Conservation (phyloP, 495 filamentous ascomycete species). For the Hyphodiscus hymeniophilus region DNA sequence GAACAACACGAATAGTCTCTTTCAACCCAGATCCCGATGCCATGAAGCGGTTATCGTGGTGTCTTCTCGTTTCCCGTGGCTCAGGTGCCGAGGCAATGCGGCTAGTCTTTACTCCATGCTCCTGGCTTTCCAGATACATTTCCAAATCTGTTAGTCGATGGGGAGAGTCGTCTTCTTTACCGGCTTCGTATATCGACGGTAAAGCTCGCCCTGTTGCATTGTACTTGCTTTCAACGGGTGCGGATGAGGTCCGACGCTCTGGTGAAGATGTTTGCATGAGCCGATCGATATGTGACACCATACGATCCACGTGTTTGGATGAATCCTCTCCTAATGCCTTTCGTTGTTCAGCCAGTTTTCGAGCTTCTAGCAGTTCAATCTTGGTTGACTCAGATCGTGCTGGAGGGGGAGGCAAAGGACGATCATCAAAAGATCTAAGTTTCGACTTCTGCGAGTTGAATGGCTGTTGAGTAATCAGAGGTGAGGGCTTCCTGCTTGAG, state of each 20-base stretch:
- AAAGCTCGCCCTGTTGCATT: conserved; percentile 31
- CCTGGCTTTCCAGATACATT: not conserved
- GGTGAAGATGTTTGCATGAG: conserved; percentile 16
- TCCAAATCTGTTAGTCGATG: conserved; percentile 7
- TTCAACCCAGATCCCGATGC: conserved; percentile 28
- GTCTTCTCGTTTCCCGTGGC: conserved; percentile 20
- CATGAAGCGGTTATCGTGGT: conserved; percentile 25
- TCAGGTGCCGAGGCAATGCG: conserved; percentile 27
- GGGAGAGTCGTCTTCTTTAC: conserved; percentile 24
- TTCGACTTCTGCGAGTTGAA: not conserved
- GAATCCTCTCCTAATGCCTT: conserved; percentile 17
- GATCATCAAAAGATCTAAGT: conserved; percentile 25
- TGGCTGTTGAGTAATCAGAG: not conserved
- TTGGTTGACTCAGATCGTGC: conserved; percentile 40
- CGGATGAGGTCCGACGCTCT: conserved; percentile 41
- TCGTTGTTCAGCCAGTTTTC: conserved; percentile 18
- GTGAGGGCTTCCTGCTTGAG: not conserved
- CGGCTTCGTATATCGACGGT: conserved; percentile 44
- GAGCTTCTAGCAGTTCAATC: conserved; percentile 19
- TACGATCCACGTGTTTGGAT: conserved; percentile 14
- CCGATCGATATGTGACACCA: conserved; percentile 23
- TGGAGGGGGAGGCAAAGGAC: conserved; percentile 45
- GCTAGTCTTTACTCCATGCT: conserved; percentile 2
- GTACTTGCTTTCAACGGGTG: conserved; percentile 39
- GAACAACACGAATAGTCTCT: conserved; percentile 44